phyloP scores from a whole-genome alignment of 495 filamentous ascomycete genomes.

The Penicillium diatomitis region DNA sequence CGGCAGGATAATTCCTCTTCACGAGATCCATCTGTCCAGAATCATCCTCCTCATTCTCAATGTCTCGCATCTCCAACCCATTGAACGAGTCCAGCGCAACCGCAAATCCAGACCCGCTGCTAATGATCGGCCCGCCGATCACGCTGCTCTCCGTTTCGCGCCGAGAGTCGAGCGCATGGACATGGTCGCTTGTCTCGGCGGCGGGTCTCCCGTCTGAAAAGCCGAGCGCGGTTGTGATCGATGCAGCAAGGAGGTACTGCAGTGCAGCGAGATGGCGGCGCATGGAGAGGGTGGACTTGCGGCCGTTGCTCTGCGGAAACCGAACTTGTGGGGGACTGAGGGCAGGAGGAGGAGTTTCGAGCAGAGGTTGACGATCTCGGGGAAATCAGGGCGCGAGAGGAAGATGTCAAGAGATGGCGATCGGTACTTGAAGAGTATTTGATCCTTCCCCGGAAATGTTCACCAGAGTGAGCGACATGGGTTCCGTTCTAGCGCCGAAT shows the following conservation, averaged over 20 bases:
- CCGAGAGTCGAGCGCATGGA: conserved; percentile 47
- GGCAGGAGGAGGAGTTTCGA: too few relatives aligned
- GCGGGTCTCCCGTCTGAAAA: conserved; percentile 44
- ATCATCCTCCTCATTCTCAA: conserved; percentile 23
- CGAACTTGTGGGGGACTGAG: neutral
- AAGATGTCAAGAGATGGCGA: too few relatives aligned
- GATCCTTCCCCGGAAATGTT: too few relatives aligned
- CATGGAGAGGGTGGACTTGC: conserved; percentile 35
- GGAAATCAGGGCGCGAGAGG: too few relatives aligned
- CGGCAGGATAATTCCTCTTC: conserved; percentile 43
- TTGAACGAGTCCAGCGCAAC: conserved; percentile 26
- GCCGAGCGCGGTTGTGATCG: conserved; percentile 41
- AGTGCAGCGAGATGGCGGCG: conserved; percentile 50
- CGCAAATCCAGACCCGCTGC: conserved; percentile 15
- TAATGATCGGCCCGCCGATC: conserved; percentile 11
- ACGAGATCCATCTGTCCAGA: conserved; percentile 50
- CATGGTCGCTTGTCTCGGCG: conserved; percentile 22
- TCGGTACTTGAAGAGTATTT: too few relatives aligned
- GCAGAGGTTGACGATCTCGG: too few relatives aligned
- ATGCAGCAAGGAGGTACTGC: conserved; percentile 62
- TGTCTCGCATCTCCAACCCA: conserved; percentile 23
- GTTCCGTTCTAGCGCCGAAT: too few relatives aligned
- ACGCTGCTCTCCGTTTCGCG: conserved; percentile 39
- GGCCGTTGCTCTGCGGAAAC: neutral
- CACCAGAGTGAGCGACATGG: too few relatives aligned